phyloP scores from a whole-genome alignment of 2,329 filamentous ascomycete species.

The Fusarium compactum region DNA sequence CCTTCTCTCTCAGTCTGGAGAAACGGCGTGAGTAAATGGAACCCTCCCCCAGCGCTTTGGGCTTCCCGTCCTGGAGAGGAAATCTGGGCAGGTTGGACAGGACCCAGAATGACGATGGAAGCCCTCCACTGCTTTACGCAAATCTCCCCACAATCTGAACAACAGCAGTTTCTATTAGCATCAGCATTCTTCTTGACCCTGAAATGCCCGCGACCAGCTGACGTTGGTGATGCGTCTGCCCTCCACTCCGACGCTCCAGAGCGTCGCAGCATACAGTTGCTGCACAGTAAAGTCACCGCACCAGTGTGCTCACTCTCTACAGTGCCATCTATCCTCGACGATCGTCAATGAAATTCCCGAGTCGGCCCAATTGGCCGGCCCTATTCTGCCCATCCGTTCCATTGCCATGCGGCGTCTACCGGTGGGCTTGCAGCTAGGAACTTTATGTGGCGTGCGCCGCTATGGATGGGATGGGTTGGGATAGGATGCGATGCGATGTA shows the following conservation, averaged over 20 bases:
- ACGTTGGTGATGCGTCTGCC: slow-evolving; percentile 34
- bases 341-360: slow-evolving; percentile 28
- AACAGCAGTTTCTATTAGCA: slow-evolving; percentile 34
- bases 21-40: slow-evolving; percentile 26
- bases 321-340: slow-evolving; percentile 36
- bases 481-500: slow-evolving; percentile 2
- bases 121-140: slow-evolving; percentile 29
- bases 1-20: slow-evolving; percentile 27
- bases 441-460: not conserved
- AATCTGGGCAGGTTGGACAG: slow-evolving; percentile 23
- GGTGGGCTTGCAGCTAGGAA: slow-evolving; percentile 24
- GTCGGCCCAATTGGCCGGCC: slow-evolving; percentile 48
- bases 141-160: slow-evolving; percentile 41
- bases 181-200: slow-evolving; percentile 25
- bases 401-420: slow-evolving; percentile 26
- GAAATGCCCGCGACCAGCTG: slow-evolving; percentile 30
- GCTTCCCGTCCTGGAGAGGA: slow-evolving; percentile 39
- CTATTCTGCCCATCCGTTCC: slow-evolving; percentile 35
- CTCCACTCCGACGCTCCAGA: slow-evolving; percentile 30
- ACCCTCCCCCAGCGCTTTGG: slow-evolving; percentile 22
- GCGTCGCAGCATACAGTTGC: slow-evolving; percentile 11
- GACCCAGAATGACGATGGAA: slow-evolving; percentile 34
- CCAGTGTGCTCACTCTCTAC: slow-evolving; percentile 21
- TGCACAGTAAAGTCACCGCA: slow-evolving; percentile 15
- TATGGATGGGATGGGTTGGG: not conserved